Base-by-base conservation (phyloP, 768 basidiomycete species). In the Phaffia tasmanica region DNA sequence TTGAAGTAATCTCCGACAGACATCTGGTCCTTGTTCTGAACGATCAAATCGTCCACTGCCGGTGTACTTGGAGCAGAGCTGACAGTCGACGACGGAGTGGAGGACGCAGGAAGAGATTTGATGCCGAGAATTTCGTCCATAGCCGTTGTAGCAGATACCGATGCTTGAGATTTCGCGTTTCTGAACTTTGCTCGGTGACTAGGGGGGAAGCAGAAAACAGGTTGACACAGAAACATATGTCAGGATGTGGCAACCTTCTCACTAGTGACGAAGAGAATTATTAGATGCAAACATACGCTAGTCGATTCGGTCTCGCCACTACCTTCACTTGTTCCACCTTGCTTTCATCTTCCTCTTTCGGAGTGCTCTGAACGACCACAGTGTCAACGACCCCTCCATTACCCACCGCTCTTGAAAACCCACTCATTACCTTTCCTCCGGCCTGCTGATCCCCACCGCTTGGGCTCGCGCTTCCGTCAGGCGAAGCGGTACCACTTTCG, bases 1-100 rank as follows among this genome's bases (percentile, higher is more conserved):
- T 69, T 69, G 67, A 69, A 69, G 62, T 69, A 69, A 25, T 69
- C 67, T 14, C 42, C 47, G 27, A 69, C 67, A 21, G 53, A 48
- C 55, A 55, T 15, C 29, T 27, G 25, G 6, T 25, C 47, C 61
- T 67, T 67, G 42, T 50, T 53, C 25, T 32, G 58, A 21, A 32
- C 32, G 57, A 64, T 69, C 14, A 69, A 32, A 19, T 68, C 62
- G 25, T 46, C n/a, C n/a, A 19, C 27, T 35, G 19, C 18, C 1
- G 46, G 55, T 23, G 48, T 50, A n/a, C 11, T 51, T 27, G 48
- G 48, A 58, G 25, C 21, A 51, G 27, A 27, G 56, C 11, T 55
- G 18, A 32, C 15, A 3, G 64, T 57, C 2, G 64, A 59, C 25
- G 32, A 18, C 49, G 30, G n/a, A 3, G 19, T 30, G 14, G 67